Conservation (phyloP, 1,284 basidiomycete species). For the Stereum hirsutum region DNA sequence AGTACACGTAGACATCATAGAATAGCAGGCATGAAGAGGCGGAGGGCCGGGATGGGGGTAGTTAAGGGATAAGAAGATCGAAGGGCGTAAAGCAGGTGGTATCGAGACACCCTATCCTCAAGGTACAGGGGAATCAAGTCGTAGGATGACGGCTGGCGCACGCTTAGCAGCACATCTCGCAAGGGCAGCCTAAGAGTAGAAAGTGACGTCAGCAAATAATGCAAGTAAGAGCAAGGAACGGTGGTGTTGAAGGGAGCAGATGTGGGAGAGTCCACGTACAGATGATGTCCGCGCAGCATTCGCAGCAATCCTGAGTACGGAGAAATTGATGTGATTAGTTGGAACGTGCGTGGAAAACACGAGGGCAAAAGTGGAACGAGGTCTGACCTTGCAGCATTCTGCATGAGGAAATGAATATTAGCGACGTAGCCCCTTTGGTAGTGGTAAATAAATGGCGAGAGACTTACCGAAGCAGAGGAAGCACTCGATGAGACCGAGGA, state of each 20-base stretch:
- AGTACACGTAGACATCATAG: too few species aligned
- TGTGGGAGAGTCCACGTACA: conserved; percentile 22
- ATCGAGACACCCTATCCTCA: too few species aligned
- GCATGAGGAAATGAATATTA: not conserved
- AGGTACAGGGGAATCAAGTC: too few species aligned
- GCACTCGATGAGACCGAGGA: conserved; percentile 46
- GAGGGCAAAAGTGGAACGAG: not conserved
- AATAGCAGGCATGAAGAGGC: too few species aligned
- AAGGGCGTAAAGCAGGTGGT: too few species aligned
- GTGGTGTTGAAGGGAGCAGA: too few species aligned
- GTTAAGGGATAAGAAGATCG: too few species aligned
- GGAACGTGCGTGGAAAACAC: not conserved
- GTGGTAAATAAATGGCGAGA: not conserved
- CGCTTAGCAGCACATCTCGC: conserved; percentile 35
- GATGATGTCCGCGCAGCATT: conserved; percentile 32
- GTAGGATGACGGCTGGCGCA: too few species aligned
- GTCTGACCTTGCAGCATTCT: conserved; percentile 30
- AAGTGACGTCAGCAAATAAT: not conserved
- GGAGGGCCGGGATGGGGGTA: too few species aligned
- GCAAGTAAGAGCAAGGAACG: not conserved
- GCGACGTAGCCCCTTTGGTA: too few species aligned
- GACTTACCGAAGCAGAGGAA: conserved; percentile 57
- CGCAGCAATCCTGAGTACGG: conserved; percentile 28
- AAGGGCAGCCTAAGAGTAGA: conserved; percentile 26
- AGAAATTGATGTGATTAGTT: not conserved